phyloP scores from a whole-genome alignment of 306 rosid genomes.

The Psophocarpus tetragonolobus region DNA sequence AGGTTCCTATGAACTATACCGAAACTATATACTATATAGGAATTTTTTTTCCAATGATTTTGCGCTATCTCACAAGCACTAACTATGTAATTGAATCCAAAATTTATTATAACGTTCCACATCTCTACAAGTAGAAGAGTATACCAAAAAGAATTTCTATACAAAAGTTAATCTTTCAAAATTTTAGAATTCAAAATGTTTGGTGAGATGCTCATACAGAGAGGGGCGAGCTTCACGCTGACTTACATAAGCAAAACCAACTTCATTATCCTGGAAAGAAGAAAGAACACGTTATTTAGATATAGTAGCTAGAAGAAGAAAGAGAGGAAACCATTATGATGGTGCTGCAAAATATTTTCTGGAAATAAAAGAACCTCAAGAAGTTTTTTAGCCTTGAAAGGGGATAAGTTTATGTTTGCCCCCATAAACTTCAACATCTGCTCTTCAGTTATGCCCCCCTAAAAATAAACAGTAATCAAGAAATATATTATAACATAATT shows the following conservation, averaged over 20 bases:
- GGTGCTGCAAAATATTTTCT: slow-evolving; percentile 21
- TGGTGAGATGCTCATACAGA: slow-evolving; percentile 71
- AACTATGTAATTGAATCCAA: background rate
- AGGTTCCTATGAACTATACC: background rate
- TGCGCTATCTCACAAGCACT: background rate
- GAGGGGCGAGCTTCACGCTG: slow-evolving; percentile 90
- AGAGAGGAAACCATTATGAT: slow-evolving; percentile 14
- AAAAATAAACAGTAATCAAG: slow-evolving; percentile 26
- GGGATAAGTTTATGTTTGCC: slow-evolving; percentile 70
- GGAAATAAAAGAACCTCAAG: slow-evolving; percentile 68
- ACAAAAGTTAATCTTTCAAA: slow-evolving; percentile 15
- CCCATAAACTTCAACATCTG: slow-evolving; percentile 98
- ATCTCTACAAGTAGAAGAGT: slow-evolving; percentile 13
- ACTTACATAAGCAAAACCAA: slow-evolving; percentile 91
- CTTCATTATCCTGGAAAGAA: slow-evolving; percentile 75
- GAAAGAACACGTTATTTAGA: background rate
- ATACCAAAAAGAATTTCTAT: background rate
- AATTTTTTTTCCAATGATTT: background rate
- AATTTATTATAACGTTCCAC: slow-evolving; percentile 13
- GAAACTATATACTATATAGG: background rate
- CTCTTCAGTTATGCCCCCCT: slow-evolving; percentile 97
- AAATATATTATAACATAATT: slow-evolving; percentile 23
- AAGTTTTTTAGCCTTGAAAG: slow-evolving; percentile 71
- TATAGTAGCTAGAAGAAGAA: slow-evolving; percentile 12
- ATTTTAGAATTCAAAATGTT: slow-evolving; percentile 18